A percentile compares a stretch with the other conserved stretches of the same genome.
These are phyloP conservation scores for Suhomyces xylopsoci DNA, from an alignment of 805 yeast species.

Conservation along the genomic window DNA sequence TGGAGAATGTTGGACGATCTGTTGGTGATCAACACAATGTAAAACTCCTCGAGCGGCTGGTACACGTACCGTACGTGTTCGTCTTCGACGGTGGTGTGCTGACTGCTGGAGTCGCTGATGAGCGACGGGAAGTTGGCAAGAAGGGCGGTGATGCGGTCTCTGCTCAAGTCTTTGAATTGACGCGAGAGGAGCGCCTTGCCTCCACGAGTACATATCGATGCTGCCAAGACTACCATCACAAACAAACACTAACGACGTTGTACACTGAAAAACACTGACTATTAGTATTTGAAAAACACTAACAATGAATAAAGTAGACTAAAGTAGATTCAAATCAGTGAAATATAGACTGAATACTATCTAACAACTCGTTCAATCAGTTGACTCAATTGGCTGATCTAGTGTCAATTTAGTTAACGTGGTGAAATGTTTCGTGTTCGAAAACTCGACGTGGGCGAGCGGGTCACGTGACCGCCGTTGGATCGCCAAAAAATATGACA, in stretches of 20 bases:
- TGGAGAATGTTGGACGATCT: slow-evolving; percentile 88
- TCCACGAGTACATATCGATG: slow-evolving; percentile 88
- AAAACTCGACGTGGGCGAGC: slow-evolving; percentile 6
- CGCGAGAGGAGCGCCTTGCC: slow-evolving; percentile 92
- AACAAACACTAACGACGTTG: no score
- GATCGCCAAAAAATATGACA: slow-evolving; percentile 38
- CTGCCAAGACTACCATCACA: slow-evolving; percentile 76
- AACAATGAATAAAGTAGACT: no score
- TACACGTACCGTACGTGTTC: slow-evolving; percentile 89
- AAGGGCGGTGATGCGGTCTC: slow-evolving; percentile 81
- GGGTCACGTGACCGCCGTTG: not conserved
- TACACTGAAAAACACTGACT: no score
- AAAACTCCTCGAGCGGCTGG: slow-evolving; percentile 92
- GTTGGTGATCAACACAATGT: slow-evolving; percentile 87
- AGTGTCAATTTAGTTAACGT: not conserved
- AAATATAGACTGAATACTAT: no score
- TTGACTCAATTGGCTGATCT: not conserved
- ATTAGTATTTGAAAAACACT: no score
- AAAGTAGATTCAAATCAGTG: no score
- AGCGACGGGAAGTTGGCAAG: slow-evolving; percentile 83
- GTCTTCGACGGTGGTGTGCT: slow-evolving; percentile 93
- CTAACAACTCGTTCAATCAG: no score
- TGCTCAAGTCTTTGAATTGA: slow-evolving; percentile 81
- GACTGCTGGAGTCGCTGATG: slow-evolving; percentile 64
- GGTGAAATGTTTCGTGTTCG: slow-evolving; percentile 12